Base-by-base conservation (phyloP, 495 filamentous ascomycete species). In the Podospora pseudopauciseta region DNA sequence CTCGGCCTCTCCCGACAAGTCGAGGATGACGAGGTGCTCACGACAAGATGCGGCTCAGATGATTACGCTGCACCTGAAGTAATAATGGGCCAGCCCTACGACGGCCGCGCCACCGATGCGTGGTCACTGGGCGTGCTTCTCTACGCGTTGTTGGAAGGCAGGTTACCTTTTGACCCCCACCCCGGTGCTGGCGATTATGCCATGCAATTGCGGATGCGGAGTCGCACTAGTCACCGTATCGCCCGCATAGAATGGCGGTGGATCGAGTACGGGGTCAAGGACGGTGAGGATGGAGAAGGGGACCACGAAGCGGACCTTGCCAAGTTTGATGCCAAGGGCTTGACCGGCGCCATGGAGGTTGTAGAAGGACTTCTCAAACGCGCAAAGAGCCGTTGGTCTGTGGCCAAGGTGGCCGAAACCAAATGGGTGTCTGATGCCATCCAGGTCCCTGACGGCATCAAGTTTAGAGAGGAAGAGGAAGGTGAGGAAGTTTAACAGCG, bases 31-130 rank as follows among this genome's bases (percentile, higher is more conserved):
- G 92, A 70, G 84, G 90, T 94, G 30, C 85, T 99, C 16, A 90
- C 91, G 57, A 97, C 94, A 15, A 86, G 94, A 16, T 99, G 95
- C 75, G 95, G 95, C 19, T 94, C 91, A 44, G 95, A 97, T 77
- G 95, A 99, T 81, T 99, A 99, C 74, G 96, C 95, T 3, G 93
- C 95, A 0, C 95, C 95, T 0, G 95, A 99, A 77, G 91, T 99
- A 58, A 89, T 99, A 26, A 92, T 99, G 84, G 93, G 93, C 20
- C 93, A 96, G 74, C 86, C 92, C 5, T 99, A 99, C 75, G 95
- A 99, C 76, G 95, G 96, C 44, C 93, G 96, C 20, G 84, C 87
- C 6, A 94, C 92, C 3, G 95, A 99, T 73, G 93, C 93, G 20
- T 99, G 95, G 95, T 94, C 94, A 1, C 85, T 97, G 5, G 95